Base-by-base conservation (phyloP, 768 basidiomycete genomes). In the Sporobolomyces pararoseus region DNA sequence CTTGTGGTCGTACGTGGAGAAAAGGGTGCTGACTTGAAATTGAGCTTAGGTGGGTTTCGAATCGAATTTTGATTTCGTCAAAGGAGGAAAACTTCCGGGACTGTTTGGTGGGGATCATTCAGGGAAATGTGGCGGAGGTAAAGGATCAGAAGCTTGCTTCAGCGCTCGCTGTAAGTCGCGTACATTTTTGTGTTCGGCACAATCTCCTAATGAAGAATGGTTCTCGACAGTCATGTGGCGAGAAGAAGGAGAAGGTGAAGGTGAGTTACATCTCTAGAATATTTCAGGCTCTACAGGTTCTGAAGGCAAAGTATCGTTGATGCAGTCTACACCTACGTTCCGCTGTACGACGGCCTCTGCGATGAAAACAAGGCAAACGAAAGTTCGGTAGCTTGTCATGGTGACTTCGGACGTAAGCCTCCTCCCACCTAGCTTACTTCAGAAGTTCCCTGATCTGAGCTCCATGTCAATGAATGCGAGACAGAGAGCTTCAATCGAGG, bases 61-160 rank as follows among this genome's bases (percentile, higher is more conserved):
- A 0, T 68, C 62, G 0, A 84, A 86, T 69, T 94, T 91, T 72
- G 83, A 87, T 61, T 94, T 86, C 83, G 89, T 90, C 23, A 82
- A 84, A 62, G 91, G 85, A 7, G 92, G 92, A 10, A 94, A 96
- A 79, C 78, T 94, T 7, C 90, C 91, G 0, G 92, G 91, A 0
- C 71, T 92, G 6, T 90, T 80, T 61, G 82, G 81, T n/a, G 82
- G 82, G n/a, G 63, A 65, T 25, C 7, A 42, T 1, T 17, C 3
- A 4, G 27, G 34, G 23, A 10, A 9, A 39, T 70, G 69, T 14
- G 51, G 52, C 0, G 69, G 69, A 12, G 64, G 64, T 0, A 7
- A 32, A n/a, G 12, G 0, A 0, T 55, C 52, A n/a, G 37, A 34
- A 42, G 29, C 19, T 0, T 70, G 69, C 35, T 70, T 70, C 27